These are phyloP conservation scores for Moniliophthora roreri DNA, from an alignment of 1,284 basidiomycete species.

Conservation along the genomic window DNA sequence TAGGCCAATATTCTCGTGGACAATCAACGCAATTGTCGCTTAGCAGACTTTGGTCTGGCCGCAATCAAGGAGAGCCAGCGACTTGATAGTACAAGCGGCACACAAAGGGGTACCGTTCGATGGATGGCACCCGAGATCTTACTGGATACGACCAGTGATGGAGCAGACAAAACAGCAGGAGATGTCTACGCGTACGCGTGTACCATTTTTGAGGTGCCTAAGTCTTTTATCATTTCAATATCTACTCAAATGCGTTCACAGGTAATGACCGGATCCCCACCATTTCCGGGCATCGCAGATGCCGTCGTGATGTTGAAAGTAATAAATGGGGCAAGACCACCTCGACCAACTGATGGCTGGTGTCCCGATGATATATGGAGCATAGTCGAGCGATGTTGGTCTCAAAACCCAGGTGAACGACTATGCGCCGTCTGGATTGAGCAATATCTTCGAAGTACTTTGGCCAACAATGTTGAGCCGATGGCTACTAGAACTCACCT, in stretches of 20 bases:
- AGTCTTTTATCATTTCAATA: background rate
- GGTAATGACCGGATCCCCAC: slow-evolving; percentile 4
- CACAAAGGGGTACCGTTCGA: background rate
- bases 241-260: background rate
- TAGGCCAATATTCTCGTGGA: background rate
- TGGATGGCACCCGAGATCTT: slow-evolving; percentile 1
- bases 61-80: no score
- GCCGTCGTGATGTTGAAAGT: slow-evolving; percentile 4
- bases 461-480: no score
- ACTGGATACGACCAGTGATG: no score
- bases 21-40: background rate
- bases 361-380: slow-evolving; percentile 12
- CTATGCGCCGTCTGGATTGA: background rate
- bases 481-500: slow-evolving; percentile 47
- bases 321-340: slow-evolving; percentile 3
- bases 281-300: slow-evolving; percentile 5
- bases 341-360: slow-evolving; percentile 4
- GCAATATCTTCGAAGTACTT: no score
- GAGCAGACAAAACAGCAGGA: background rate
- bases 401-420: background rate
- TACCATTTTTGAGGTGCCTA: slow-evolving; percentile 14
- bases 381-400: slow-evolving; percentile 8
- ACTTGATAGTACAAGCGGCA: background rate
- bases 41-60: background rate
- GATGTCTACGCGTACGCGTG: slow-evolving; percentile 16